These are phyloP conservation scores for Cubamyces lactineus DNA, from an alignment of 768 basidiomycete species.

Conservation along the genomic window DNA sequence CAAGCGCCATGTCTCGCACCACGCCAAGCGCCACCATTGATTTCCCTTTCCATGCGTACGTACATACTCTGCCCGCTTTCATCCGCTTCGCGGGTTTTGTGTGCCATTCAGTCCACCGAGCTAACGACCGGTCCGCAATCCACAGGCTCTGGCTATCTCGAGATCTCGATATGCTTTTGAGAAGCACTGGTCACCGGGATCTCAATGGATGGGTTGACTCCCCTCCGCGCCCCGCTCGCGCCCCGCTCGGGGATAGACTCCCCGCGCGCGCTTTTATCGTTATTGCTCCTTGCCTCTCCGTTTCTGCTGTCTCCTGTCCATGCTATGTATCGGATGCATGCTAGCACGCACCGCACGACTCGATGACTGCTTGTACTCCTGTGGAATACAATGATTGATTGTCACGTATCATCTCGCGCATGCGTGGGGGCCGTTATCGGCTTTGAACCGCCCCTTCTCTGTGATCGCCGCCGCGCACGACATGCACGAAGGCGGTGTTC, in stretches of 20 bases:
- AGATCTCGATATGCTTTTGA: constrained; percentile 33
- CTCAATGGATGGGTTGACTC: constrained; percentile 21
- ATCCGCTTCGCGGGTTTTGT: neutral
- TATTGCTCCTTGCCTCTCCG: neutral
- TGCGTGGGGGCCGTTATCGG: too few species aligned
- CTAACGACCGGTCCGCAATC: neutral
- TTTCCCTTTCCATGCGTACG: constrained; percentile 21
- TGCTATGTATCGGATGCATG: constrained; percentile 24
- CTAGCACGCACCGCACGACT: constrained; percentile 15
- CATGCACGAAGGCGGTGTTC: neutral
- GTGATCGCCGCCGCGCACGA: too few species aligned
- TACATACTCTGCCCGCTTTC: constrained; percentile 1
- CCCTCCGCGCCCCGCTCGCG: constrained; percentile 14
- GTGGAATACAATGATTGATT: constrained; percentile 18
- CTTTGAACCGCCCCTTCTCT: too few species aligned
- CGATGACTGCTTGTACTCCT: constrained; percentile 18
- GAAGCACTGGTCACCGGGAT: constrained; percentile 29
- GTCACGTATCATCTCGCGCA: neutral
- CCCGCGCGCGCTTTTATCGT: constrained; percentile 6
- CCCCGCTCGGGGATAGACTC: constrained; percentile 9
- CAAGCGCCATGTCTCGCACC: constrained; percentile 26
- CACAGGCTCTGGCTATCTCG: constrained; percentile 21
- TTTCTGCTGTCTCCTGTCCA: neutral
- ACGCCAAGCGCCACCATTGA: constrained; percentile 32
- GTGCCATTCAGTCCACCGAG: neutral